Base-by-base conservation (phyloP, 345 rosid genomes). In the Eucalyptus pauciflora region DNA sequence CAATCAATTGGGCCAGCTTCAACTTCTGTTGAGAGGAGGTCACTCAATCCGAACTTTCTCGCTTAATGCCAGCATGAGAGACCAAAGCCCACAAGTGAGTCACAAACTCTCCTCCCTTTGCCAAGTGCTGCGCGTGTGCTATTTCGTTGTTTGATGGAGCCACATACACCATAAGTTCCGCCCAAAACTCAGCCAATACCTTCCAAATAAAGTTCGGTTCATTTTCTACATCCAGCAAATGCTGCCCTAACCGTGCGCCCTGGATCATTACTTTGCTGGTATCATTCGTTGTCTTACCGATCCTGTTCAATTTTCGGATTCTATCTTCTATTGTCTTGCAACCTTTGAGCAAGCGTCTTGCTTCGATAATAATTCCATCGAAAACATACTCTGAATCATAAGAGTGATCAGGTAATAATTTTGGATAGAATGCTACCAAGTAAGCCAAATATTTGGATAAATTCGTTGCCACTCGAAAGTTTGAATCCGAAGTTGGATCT, bases 371-470 rank as follows among this genome's bases (percentile, higher is more conserved):
- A 4, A 37, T 41, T 52, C 11, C n/a, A 4, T 88, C 67, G 7
- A 88, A 86, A 22, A 86, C 15, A 8, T 2, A 46, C 7, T 86
- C 87, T 10, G 89, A 16, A 33, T 25, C 48, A 33, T n/a, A 29
- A 51, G 86, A 24, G 51, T 76, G 86, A 88, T 86, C 67, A 13
- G 71, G 86, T n/a, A 88, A 33, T 46, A 88, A 41, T 5, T 86
- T 88, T 15, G 67, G 89, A 14, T 67, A 37, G 43, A 88, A 76
- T 50, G 64, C 89, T 33, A 88, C 86, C 20, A 88, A 25, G 9
- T 88, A 88, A 52, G 86, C 86, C 8, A 79, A 46, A 50, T 88
- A 88, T 18, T 79, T 52, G 41, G 89, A 88, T n/a, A 79, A 80
- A 4, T 14, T 8, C 1, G 67, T 88, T 0, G 69, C 86, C 67